These are phyloP conservation scores for Trapa incisa DNA, from an alignment of 345 rosid species.

Conservation along the genomic window DNA sequence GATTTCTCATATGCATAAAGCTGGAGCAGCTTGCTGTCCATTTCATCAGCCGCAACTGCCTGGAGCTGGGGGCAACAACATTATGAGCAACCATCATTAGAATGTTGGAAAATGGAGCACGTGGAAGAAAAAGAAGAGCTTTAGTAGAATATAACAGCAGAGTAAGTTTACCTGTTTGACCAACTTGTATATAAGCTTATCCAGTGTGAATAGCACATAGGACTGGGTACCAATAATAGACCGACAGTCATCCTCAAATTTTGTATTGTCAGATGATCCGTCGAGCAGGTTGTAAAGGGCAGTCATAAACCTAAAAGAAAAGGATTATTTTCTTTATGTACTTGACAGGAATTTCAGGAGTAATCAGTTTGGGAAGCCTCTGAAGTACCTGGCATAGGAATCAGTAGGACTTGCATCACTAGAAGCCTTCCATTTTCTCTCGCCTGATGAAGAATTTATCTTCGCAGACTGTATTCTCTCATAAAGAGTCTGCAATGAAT, in stretches of 20 bases:
- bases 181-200: conserved; percentile 81
- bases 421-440: conserved; percentile 82
- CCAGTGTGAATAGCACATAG: conserved; percentile 83
- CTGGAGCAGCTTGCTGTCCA: conserved; percentile 83
- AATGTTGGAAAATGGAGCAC: neutral
- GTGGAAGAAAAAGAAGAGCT: neutral
- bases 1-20: conserved; percentile 72
- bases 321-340: neutral
- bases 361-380: conserved; percentile 1
- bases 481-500: conserved; percentile 50
- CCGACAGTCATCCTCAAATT: conserved; percentile 97
- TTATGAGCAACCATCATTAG: neutral
- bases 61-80: conserved; percentile 50
- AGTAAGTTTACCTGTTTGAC: conserved; percentile 63
- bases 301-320: conserved; percentile 57
- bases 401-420: conserved; percentile 54
- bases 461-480: conserved; percentile 89
- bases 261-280: conserved; percentile 87
- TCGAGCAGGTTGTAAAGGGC: conserved; percentile 88
- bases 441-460: conserved; percentile 74
- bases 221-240: conserved; percentile 96
- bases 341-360: neutral
- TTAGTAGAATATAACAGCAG: neutral
- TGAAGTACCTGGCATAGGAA: conserved; percentile 68
- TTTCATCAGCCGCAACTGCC: conserved; percentile 67